A percentile compares a stretch with the other conserved stretches of the same genome.
Conservation (phyloP, 108 stramenopile genomes). For the Mayamaea pseudoterrestris region DNA sequence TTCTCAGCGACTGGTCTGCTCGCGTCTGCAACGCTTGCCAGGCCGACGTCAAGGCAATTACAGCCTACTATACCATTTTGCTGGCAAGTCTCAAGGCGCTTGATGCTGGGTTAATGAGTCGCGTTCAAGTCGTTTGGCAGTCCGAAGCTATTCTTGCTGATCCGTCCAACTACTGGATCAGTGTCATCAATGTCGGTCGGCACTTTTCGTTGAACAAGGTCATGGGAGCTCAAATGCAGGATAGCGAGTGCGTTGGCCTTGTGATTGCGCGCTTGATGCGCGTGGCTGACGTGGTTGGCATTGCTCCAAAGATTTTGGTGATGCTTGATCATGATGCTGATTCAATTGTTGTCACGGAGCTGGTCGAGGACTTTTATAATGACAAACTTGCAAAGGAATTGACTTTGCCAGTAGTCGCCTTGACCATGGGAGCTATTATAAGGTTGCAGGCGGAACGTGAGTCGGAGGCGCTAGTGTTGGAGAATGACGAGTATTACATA, state of each 20-base stretch:
- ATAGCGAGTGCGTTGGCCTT: constrained; percentile 70
- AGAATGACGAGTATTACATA: constrained; percentile 74
- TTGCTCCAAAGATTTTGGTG: constrained; percentile 53
- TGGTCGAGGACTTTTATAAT: constrained; percentile 23
- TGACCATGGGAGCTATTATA: constrained; percentile 6
- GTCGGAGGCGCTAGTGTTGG: constrained; percentile 62
- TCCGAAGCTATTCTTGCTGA: constrained; percentile 78
- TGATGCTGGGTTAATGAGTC: constrained; percentile 44
- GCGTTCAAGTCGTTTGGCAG: constrained; percentile 61
- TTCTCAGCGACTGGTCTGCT: constrained; percentile 79
- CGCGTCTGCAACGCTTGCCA: constrained; percentile 65
- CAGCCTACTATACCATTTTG: constrained; percentile 64
- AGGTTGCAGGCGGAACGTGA: constrained; percentile 42
- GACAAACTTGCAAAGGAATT: constrained; percentile 44
- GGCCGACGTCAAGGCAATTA: constrained; percentile 70
- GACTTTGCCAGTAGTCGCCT: constrained; percentile 28
- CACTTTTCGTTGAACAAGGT: constrained; percentile 75
- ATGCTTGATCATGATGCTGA: constrained; percentile 19
- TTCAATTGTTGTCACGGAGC: constrained; percentile 7
- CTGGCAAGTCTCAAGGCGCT: constrained; percentile 47
- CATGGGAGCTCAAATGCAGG: constrained; percentile 69
- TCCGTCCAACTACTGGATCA: constrained; percentile 92
- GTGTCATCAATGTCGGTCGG: constrained; percentile 85
- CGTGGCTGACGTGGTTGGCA: constrained; percentile 68
- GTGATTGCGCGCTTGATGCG: constrained; percentile 78